Conservation (phyloP, 306 rosid species). For the Sechiopsis laciniata region DNA sequence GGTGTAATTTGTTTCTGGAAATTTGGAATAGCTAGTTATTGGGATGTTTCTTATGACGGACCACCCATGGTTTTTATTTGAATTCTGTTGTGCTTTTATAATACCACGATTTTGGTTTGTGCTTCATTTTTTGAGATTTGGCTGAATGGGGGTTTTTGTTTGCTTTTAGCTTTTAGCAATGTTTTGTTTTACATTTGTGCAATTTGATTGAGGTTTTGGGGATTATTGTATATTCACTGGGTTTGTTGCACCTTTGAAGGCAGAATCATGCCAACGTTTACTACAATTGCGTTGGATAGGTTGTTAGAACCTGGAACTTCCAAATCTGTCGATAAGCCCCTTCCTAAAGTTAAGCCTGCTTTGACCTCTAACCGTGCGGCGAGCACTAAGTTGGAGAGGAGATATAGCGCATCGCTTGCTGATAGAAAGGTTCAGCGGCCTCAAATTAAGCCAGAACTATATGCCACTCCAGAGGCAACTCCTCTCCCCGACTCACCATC, state of each 20-base stretch:
- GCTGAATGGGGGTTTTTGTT: background rate
- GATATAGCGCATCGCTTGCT: conserved; percentile 31
- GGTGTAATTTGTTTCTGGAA: background rate
- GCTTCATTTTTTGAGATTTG: background rate
- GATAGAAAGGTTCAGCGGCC: conserved; percentile 52
- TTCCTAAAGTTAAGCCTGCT: conserved; percentile 44
- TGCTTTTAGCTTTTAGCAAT: background rate
- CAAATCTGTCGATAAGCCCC: conserved; percentile 52
- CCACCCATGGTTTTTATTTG: background rate
- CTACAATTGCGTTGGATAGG: conserved; percentile 78
- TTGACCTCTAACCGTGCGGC: conserved; percentile 34
- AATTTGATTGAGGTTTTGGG: background rate
- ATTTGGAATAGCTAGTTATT: background rate
- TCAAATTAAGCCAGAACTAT: conserved; percentile 68
- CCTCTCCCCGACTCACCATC: conserved; percentile 80
- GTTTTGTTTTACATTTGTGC: background rate
- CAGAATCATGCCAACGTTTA: conserved; percentile 75
- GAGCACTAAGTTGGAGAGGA: conserved; percentile 47
- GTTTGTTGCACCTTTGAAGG: conserved; percentile 20
- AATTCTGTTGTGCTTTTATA: background rate
- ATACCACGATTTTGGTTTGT: background rate
- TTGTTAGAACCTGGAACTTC: conserved; percentile 75
- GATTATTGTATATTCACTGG: background rate
- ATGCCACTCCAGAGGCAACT: conserved; percentile 75
- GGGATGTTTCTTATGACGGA: background rate